A percentile compares a stretch with the other conserved stretches of the same genome.
phyloP scores from a whole-genome alignment of 306 rosid genomes.

The Dalbergia oliveri region DNA sequence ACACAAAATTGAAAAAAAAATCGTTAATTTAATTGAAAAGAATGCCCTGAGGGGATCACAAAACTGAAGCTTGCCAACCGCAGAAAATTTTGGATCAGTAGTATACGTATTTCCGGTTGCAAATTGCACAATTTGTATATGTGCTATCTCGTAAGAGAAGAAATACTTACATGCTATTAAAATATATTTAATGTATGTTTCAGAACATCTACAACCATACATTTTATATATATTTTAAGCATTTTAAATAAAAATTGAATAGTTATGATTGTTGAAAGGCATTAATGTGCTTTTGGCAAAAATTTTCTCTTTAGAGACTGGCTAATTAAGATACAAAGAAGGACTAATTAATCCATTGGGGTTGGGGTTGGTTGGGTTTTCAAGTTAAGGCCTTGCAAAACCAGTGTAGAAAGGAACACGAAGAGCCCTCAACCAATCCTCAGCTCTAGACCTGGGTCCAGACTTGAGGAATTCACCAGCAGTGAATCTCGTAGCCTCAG shows the following conservation, averaged over 20 bases:
- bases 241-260: too few species aligned
- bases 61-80: not conserved
- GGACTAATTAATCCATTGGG: too few species aligned
- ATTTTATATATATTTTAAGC: too few species aligned
- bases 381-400: not conserved
- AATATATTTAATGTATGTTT: too few species aligned
- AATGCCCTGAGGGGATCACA: not conserved
- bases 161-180: too few species aligned
- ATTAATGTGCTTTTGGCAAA: too few species aligned
- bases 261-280: too few species aligned
- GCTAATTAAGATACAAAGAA: not conserved
- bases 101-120: not conserved
- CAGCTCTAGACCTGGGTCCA: not conserved
- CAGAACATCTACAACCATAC: too few species aligned
- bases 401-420: slow-evolving; percentile 35
- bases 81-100: not conserved
- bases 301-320: not conserved
- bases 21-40: too few species aligned
- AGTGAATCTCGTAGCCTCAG: slow-evolving; percentile 57
- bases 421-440: slow-evolving; percentile 50
- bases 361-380: too few species aligned
- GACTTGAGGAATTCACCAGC: slow-evolving; percentile 38
- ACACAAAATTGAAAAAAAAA: not conserved
- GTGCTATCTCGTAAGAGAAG: not conserved
- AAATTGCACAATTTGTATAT: not conserved